Conservation (phyloP, 768 basidiomycete species). For the Asterophora parasitica region DNA sequence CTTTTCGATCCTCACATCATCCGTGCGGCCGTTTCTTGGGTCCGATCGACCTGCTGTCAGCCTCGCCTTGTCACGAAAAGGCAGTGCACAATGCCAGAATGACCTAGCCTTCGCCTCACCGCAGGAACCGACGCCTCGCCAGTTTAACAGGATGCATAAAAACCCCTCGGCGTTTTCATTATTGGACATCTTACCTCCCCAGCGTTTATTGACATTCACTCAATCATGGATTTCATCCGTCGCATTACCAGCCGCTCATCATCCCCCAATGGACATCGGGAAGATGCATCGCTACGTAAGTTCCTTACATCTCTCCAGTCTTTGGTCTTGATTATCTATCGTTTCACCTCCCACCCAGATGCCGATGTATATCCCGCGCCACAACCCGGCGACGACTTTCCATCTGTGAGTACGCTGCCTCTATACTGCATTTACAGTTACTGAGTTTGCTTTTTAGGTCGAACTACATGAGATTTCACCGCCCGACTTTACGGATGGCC, state of each 20-base stretch:
- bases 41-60: too few relatives aligned
- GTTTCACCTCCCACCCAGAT: not conserved
- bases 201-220: not conserved
- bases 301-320: not conserved
- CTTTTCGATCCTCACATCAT: too few relatives aligned
- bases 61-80: too few relatives aligned
- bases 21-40: too few relatives aligned
- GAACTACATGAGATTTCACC: not conserved
- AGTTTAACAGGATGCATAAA: too few relatives aligned
- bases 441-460: not conserved
- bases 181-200: not conserved
- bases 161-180: too few relatives aligned
- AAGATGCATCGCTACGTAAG: not conserved
- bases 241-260: not conserved
- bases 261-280: not conserved
- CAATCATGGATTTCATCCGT: not conserved
- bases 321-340: too few relatives aligned
- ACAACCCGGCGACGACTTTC: constrained; percentile 4
- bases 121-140: too few relatives aligned
- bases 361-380: not conserved
- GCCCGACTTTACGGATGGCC: not conserved
- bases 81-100: too few relatives aligned
- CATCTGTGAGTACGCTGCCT: not conserved
- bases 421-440: not conserved
- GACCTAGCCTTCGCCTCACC: too few relatives aligned